Base-by-base conservation (phyloP, 345 rosid genomes). In the Erucastrum elatum region DNA sequence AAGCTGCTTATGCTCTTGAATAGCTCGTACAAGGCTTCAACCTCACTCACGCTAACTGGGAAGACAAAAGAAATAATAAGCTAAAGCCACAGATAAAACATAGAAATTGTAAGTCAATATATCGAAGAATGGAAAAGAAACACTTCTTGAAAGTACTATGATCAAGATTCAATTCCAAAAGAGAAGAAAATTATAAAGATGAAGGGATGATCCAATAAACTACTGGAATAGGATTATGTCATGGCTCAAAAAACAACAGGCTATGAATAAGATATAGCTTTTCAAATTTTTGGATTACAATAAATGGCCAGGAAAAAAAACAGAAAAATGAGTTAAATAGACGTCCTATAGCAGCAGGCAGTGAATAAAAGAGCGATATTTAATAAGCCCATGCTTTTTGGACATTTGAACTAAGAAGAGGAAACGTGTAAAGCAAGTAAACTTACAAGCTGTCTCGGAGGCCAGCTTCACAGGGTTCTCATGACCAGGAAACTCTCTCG, bases 1-100 rank as follows among this genome's bases (percentile, higher is more conserved):
- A 96, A 93, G 81, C 97, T 83, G 84, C 99, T 93, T 86, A 96
- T 91, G 89, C 94, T 96, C 90, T 96, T 93, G 87, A 84, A 96
- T 44, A 96, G 82, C 84, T 93, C 99, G 83, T 89, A 93, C 26
- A 96, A 83, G 64, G 99, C 99, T 89, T 96, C 98, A 82, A 96
- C 98, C 86, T 96, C 99, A 84, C 96, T 93, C 30, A 96, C 98
- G 78, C 96, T 91, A 83, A 93, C 99, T 96, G 97, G 55, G 64
- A 77, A 77, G 1, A 64, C 60, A 16, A 12, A 65, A 44, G 70
- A 41, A 66, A 79, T 11, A 12, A 65, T 21, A 21, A 21, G 21
- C 21, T 21, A 21, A 21, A 21, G 21, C 21, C 21, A 21, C 21
- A 21, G 21, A 21, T 21, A 21, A 21, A n/a, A 7, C 16, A 49